Base-by-base conservation (phyloP, 2,329 filamentous ascomycete genomes). In the Hymenoscyphus repandus region DNA sequence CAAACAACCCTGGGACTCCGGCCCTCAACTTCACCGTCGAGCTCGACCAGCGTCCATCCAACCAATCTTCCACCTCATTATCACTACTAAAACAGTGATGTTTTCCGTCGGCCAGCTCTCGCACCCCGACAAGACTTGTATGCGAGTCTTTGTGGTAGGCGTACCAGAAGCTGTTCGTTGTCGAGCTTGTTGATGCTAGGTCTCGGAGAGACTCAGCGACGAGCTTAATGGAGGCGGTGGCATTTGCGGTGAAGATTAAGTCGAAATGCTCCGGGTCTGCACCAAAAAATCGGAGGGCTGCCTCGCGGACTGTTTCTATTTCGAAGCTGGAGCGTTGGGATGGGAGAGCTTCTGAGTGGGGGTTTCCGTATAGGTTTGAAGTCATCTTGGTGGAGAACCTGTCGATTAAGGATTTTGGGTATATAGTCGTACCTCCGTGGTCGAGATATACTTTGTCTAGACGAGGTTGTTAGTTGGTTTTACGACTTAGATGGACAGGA, bases 201-300 rank as follows among this genome's bases (percentile, higher is more conserved):
- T 85, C 81, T 48, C 87, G 76, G 61, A 96, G 79, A 3, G 83
- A 83, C 50, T 97, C 92, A 45, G 80, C 77, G 2, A 95, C 86
- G 9, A 96, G 71, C 68, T 96, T 97, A 62, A 96, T 85, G 4
- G 84, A 91, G 2, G 91, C 90, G 0, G 93, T 97, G 15, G 92
- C 88, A 68, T 97, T 97, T 33, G 90, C 83, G 18, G 95, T 89
- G 65, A 97, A 97, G 1, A 96, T 80, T 2, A 97, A 70, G 61
- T 96, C 91, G 60, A 93, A 97, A 1, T 88, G 75, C 7, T 82
- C 77, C 1, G 91, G 88, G 56, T 90, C 82, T 2, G 90, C 91
- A 37, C 86, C 83, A 70, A 96, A 90, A 62, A 95, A 89, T 1
- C 74, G 74, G 31, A 97, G 72, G 2, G 88, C 74, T n/a, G 81